Evolutionary conservation across 1,139 yeast genomes (phyloP).

Genomic region (Sugiyamaella novakii): DNA sequence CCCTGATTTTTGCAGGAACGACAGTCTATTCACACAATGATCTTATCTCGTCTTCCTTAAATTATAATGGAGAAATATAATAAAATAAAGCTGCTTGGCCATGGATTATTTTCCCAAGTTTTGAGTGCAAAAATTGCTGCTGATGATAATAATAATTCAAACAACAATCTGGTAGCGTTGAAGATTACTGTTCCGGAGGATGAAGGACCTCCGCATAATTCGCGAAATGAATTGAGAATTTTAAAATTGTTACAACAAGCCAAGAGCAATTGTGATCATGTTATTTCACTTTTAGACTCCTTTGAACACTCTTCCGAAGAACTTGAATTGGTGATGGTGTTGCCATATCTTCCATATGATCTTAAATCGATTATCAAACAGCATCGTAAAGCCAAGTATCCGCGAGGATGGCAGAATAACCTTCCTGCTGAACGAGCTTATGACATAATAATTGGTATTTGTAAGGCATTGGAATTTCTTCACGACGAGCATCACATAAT

Average conservation of each 20-base stretch:
- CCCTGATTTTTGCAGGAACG: too few species aligned
- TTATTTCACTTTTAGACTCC: constrained; percentile 39
- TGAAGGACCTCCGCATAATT: constrained; percentile 54
- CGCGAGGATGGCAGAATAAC: constrained; percentile 38
- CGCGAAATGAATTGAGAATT: constrained; percentile 47
- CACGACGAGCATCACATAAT: constrained; percentile 62
- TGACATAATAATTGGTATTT: constrained; percentile 48
- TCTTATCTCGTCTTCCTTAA: too few species aligned
- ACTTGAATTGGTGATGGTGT: constrained; percentile 46
- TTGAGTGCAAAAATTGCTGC: constrained; percentile 6
- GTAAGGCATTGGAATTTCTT: constrained; percentile 53
- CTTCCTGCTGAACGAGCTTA: constrained; percentile 36
- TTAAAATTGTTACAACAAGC: constrained; percentile 28
- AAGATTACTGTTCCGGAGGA: constrained; percentile 52
- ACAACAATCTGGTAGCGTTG: constrained; percentile 39
- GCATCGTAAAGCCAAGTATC: constrained; percentile 40
- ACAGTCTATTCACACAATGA: too few species aligned
- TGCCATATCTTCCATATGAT: constrained; percentile 46
- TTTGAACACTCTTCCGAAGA: constrained; percentile 36
- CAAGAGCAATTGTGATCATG: constrained; percentile 14
- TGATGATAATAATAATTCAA: not conserved
- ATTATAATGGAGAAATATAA: constrained; percentile 20
- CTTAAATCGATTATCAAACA: constrained; percentile 42
- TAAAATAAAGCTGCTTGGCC: constrained; percentile 28
- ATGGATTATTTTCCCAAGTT: constrained; percentile 37